A percentile compares a stretch with the other conserved stretches of the same genome.
phyloP scores from a whole-genome alignment of 2,329 filamentous ascomycete genomes.

The Verticillium tricorpus region DNA sequence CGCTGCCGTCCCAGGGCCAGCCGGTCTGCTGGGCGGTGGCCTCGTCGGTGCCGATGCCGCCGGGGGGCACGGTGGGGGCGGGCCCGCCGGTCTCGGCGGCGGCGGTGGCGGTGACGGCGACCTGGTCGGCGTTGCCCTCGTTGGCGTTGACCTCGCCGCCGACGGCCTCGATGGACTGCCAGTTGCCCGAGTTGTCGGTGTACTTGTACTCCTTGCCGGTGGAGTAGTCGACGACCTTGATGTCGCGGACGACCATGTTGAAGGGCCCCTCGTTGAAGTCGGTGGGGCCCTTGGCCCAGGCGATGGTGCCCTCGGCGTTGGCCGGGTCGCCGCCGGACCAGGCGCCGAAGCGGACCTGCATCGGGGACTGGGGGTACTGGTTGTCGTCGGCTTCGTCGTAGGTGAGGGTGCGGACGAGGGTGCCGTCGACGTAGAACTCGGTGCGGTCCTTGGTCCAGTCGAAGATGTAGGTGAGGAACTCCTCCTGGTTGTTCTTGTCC shows the following conservation, averaged over 20 bases:
- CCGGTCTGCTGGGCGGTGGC: slow-evolving; percentile 53
- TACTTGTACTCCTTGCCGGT: slow-evolving; percentile 85
- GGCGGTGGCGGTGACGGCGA: slow-evolving; percentile 51
- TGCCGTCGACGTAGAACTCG: slow-evolving; percentile 79
- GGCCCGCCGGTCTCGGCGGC: slow-evolving; percentile 57
- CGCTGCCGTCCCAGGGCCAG: slow-evolving; percentile 63
- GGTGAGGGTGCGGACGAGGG: slow-evolving; percentile 70
- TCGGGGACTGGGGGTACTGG: slow-evolving; percentile 92
- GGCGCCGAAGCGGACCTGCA: slow-evolving; percentile 86
- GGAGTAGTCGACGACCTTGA: slow-evolving; percentile 85
- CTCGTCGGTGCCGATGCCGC: slow-evolving; percentile 58
- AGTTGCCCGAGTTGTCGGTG: slow-evolving; percentile 70
- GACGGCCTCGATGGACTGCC: slow-evolving; percentile 77
- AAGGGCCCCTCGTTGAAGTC: slow-evolving; percentile 82
- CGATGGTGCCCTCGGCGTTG: slow-evolving; percentile 77
- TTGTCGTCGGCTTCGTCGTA: slow-evolving; percentile 61
- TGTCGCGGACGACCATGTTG: slow-evolving; percentile 74
- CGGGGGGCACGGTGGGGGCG: slow-evolving; percentile 64
- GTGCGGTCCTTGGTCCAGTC: slow-evolving; percentile 88
- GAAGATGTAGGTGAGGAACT: slow-evolving; percentile 81
- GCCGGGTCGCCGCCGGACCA: slow-evolving; percentile 87
- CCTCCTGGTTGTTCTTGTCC: slow-evolving; percentile 62
- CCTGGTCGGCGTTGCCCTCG: slow-evolving; percentile 46
- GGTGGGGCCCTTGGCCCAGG: slow-evolving; percentile 83
- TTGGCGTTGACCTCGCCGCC: slow-evolving; percentile 73